Evolutionary conservation across 768 basidiomycete species (phyloP), one percentile per base, ranked within the genome.

Genomic region (Rhodotorula taiwanensis): DNA sequence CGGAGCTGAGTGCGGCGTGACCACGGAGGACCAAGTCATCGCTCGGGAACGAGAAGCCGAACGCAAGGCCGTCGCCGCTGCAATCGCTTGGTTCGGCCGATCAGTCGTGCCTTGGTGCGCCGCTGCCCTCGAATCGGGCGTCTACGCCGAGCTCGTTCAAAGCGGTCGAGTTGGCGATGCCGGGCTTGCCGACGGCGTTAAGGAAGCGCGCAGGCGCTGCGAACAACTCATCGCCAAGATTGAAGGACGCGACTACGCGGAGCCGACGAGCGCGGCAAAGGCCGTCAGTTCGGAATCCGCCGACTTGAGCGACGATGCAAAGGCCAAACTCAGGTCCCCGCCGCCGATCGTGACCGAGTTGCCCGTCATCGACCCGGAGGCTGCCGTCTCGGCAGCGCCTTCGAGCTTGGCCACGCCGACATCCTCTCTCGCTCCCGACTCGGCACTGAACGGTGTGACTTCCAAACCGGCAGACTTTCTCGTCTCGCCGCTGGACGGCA

Each of bases 31-130:
- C 45, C 16, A 23, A n/a, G 13, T 16, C 20, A 31, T 55, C 21
- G 5, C 25, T 6, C 30, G 20, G 28, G 55, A 60, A 41, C 25
- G 60, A 30, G 52, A 50, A 8, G 58, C 60, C 30, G 69, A 70
- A 55, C 42, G 50, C 18, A 16, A n/a, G 6, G 30, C 60, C 28
- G 61, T 70, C n/a, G 41, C 27, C 2, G 51, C 28, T 7, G 39
- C 62, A 18, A 48, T 70, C 28, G 61, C 50, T 6, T 65, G 60
- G 52, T 66, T 70, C 41, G 64, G 61, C 9, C 41, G 69, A 14
- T 43, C 43, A 11, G 56, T 70, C 55, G 47, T 70, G 4, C 64
- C 69, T 5, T 70, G 69, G 69, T 60, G 64, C 18, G 45, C 50
- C 13, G 55, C 47, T 7, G 60, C 64, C 21, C 42, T 70, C 15